These are phyloP conservation scores for Leishmania arabica DNA, from an alignment of 208 protist species.

Conservation along the genomic window DNA sequence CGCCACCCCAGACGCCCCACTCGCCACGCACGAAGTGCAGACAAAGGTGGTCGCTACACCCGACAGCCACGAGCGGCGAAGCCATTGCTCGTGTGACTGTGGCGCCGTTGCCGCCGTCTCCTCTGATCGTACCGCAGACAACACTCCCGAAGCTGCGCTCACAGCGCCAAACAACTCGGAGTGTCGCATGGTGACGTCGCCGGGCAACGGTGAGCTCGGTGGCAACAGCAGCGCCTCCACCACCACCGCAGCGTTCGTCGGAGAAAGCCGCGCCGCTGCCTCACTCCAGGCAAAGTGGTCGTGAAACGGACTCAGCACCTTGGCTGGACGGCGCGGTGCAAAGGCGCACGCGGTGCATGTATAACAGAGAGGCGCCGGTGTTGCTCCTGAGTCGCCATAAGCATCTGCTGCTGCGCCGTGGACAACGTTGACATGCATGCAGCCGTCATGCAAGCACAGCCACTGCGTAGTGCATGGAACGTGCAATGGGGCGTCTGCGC, in stretches of 20 bases:
- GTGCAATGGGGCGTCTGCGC: neutral
- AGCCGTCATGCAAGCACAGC: slow-evolving; percentile 68
- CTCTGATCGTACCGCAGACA: neutral
- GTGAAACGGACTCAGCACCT: slow-evolving; percentile 19
- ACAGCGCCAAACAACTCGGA: neutral
- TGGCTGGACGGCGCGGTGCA: slow-evolving; percentile 10
- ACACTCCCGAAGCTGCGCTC: neutral
- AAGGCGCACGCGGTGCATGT: slow-evolving; percentile 29
- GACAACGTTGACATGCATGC: slow-evolving; percentile 52
- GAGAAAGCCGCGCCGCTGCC: neutral
- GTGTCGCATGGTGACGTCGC: slow-evolving; percentile 1
- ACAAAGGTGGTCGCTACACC: neutral
- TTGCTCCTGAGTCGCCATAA: neutral
- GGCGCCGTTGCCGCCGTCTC: neutral
- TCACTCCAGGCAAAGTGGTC: slow-evolving; percentile 19
- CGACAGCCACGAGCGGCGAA: neutral
- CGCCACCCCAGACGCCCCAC: neutral
- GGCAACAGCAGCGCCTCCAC: slow-evolving; percentile 14
- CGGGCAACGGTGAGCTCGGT: neutral
- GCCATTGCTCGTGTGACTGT: neutral
- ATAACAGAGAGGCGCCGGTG: neutral
- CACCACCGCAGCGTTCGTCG: slow-evolving; percentile 1
- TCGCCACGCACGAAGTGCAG: neutral
- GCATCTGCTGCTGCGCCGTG: neutral
- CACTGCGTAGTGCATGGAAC: slow-evolving; percentile 28